Base-by-base conservation (phyloP, 208 protist species). In the Phytomonas serpens region DNA sequence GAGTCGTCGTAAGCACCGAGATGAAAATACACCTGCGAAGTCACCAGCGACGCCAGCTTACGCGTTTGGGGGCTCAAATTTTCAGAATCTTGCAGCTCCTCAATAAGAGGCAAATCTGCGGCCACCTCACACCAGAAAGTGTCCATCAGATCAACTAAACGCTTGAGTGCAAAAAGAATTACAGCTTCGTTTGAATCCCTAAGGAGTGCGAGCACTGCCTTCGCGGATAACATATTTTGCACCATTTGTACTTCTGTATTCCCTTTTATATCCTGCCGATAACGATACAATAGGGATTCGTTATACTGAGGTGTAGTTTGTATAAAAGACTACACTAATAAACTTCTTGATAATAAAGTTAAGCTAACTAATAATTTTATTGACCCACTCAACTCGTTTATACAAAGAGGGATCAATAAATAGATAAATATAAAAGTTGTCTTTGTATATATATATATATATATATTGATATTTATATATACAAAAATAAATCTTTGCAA, bases 21-120 rank as follows among this genome's bases (percentile, higher is more conserved):
- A 79, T 99, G 97, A 80, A 99, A 99, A 81, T 99, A 99, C 33
- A 99, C 96, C 81, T 99, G 93, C 40, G 93, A 97, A 1, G 91
- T 88, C 34, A 99, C 85, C 4, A 99, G 82, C 0, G 97, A 93
- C 13, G 97, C 97, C 32, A 92, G 79, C 37, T 82, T 70, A 36
- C 89, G 85, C 7, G 87, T 91, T 42, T 91, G 79, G 40, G 86
- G 77, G 5, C 77, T 73, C 52, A 94, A 72, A 33, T 68, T 77
- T 27, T 61, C 74, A 10, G 88, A 86, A 23, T 91, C 90, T 62
- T 87, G 68, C 4, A 97, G 83, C 69, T 93, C 85, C 83, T 95
- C 93, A 75, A 97, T 92, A 11, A 89, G 67, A 0, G 87, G 76
- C 42, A 97, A 77, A 57, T 95, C 82, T 1, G 71, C 78, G 51